Evolutionary conservation across 805 yeast genomes (phyloP), one percentile per base, ranked within the genome.

Genomic region (Pichia insulana): DNA sequence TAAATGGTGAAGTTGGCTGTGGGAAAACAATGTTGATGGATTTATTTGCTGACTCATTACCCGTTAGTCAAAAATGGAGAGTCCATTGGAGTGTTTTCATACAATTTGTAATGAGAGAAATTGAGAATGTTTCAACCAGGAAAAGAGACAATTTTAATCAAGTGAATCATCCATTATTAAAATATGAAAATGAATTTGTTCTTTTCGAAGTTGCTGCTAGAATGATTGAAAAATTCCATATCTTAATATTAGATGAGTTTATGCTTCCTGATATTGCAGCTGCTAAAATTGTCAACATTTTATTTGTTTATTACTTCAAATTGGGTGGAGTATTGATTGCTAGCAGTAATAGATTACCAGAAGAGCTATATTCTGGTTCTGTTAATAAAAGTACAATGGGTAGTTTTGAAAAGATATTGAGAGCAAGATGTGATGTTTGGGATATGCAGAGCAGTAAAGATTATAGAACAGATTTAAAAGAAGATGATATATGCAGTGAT

Each of bases 21-120:
- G 89, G 89, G 1, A 82, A 82, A 54, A 76, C 85, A 2, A 74
- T 82, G 80, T 57, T 82, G 38, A 73, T 82, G 74, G 87, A 81
- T 50, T 72, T 82, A 17, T 81, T 82, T 61, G 86, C 87, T 1
- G 65, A 67, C 37, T 68, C 80, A 1, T 62, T 82, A 25, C 89
- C 88, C 0, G 75, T 77, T 46, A 63, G 65, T 19, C 71, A 80
- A 1, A 82, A 82, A 50, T 69, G 74, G 61, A 63, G 89, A 43
- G 78, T 85, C 78, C 89, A 82, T 55, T 82, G 78, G 54, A 74
- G 76, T 50, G 78, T 74, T 50, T 81, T 82, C 53, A 81, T 82
- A 54, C 63, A 80, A 4, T 78, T 83, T 80, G 76, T 81, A 1
- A 79, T 73, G 49, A 65, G 69, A 27, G 79, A 79, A 53, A 80